Conservation (phyloP, 768 basidiomycete species). For the Lyophyllum shimeji region DNA sequence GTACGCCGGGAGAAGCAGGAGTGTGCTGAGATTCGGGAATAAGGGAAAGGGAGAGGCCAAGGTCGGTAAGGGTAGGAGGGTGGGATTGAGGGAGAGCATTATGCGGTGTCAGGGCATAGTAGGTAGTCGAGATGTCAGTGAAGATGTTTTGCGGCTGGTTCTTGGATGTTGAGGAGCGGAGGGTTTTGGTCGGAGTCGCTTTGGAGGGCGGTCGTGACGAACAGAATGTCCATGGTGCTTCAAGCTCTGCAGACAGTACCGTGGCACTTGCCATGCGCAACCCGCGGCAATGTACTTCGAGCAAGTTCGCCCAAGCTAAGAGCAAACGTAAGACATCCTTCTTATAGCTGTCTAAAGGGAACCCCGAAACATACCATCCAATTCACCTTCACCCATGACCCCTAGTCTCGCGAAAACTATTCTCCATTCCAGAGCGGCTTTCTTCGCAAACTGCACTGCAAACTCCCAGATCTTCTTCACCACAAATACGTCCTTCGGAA, state of each 20-base stretch:
- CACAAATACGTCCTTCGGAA: constrained; percentile 37
- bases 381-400: constrained; percentile 52
- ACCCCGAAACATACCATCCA: constrained; percentile 53
- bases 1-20: constrained; percentile 12
- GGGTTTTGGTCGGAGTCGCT: constrained; percentile 10
- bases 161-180: constrained; percentile 23
- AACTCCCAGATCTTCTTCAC: constrained; percentile 73
- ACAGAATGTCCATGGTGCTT: constrained; percentile 60
- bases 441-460: constrained; percentile 56
- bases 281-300: constrained; percentile 41
- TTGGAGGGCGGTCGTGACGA: constrained; percentile 22
- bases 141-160: constrained; percentile 27
- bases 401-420: constrained; percentile 73
- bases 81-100: constrained; percentile 40
- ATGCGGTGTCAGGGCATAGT: constrained; percentile 49
- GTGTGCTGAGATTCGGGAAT: constrained; percentile 31
- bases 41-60: constrained; percentile 34
- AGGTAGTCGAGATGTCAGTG: constrained; percentile 47
- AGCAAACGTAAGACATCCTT: constrained; percentile 2
- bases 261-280: constrained; percentile 59
- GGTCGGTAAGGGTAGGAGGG: constrained; percentile 30
- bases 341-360: neutral
- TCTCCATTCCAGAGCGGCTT: constrained; percentile 78
- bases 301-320: constrained; percentile 66
- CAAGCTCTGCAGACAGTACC: constrained; percentile 58